Percentiles rank a stretch among this genome's conserved stretches.
Evolutionary conservation across 306 rosid species (phyloP).

Genomic region (Parietaria judaica): DNA sequence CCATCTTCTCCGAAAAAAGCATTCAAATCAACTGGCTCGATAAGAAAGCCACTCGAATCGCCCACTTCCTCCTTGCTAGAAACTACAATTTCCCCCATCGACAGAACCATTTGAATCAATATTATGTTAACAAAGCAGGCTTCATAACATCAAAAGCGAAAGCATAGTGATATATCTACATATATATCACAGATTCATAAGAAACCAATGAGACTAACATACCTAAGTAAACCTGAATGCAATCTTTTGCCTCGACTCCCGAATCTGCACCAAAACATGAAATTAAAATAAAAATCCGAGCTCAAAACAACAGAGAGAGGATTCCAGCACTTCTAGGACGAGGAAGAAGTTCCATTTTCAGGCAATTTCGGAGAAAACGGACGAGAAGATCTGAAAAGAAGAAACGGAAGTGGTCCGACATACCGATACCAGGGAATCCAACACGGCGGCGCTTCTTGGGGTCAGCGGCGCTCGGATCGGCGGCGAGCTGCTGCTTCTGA

Average conservation of each 20-base stretch:
- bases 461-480: slow-evolving; percentile 33
- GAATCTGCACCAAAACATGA: slow-evolving; percentile 34
- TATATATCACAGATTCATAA: background rate
- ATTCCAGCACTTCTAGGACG: background rate
- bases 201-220: slow-evolving; percentile 3
- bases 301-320: background rate
- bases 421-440: slow-evolving; percentile 44
- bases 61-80: slow-evolving; percentile 63
- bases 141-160: background rate
- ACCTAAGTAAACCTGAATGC: slow-evolving; percentile 76
- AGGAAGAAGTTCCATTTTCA: background rate
- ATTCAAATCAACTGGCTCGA: slow-evolving; percentile 66
- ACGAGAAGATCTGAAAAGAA: background rate
- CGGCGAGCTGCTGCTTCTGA: slow-evolving; percentile 45
- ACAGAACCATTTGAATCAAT: background rate
- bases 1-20: slow-evolving; percentile 65
- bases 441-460: slow-evolving; percentile 69
- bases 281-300: slow-evolving; percentile 5
- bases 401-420: slow-evolving; percentile 7
- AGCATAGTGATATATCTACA: background rate
- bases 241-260: slow-evolving; percentile 76
- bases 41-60: slow-evolving; percentile 32
- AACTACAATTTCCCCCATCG: slow-evolving; percentile 34
- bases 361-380: background rate
- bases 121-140: background rate